Base-by-base conservation (phyloP, 2,329 filamentous ascomycete species). In the Geosmithia putterillii region DNA sequence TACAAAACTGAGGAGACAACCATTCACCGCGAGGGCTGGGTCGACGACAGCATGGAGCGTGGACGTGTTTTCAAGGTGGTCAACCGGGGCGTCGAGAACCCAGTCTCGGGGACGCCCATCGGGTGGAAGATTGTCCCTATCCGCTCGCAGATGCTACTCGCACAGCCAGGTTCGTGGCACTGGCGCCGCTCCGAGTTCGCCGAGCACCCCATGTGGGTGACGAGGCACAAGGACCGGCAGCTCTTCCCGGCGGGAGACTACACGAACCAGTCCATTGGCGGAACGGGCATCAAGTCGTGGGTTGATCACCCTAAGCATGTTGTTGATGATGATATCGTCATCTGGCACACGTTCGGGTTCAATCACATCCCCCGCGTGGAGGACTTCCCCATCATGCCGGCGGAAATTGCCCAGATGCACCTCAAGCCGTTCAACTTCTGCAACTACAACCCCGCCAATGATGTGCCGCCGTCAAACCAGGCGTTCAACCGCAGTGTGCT, bases 301-400 rank as follows among this genome's bases (percentile, higher is more conserved):
- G 62, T 61, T 19, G 46, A 40, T n/a, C 49, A 58, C 2, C 43
- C 41, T 12, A 42, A 41, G 10, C 19, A 28, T 2, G 47, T 43
- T 6, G 39, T 6, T 60, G 48, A 79, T 45, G 60, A 66, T 18
- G 70, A 77, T 38, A 66, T 76, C 36, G 72, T 79, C 1, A 58
- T 79, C 4, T 79, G 73, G 71, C 67, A 76, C 17, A 71, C 74
- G 3, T 70, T 70, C 51, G 65, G 79, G 17, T 71, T 80, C 22
- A 83, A 80, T 25, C 79, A 83, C 49, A 74, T 80, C 20, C 77
- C 79, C 0, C 65, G 79, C 0, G 69, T 74, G 9, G 79, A 83
- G 50, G 79, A 83, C 52, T 83, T 80, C 64, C 79, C 78, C 0
- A 75, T 82, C 6, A 83, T 83, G 80, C 79, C 79, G 0, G 70